These are phyloP conservation scores for Geranomyces variabilis DNA, from an alignment of 192 early-diverging fungal genomes.

Conservation along the genomic window DNA sequence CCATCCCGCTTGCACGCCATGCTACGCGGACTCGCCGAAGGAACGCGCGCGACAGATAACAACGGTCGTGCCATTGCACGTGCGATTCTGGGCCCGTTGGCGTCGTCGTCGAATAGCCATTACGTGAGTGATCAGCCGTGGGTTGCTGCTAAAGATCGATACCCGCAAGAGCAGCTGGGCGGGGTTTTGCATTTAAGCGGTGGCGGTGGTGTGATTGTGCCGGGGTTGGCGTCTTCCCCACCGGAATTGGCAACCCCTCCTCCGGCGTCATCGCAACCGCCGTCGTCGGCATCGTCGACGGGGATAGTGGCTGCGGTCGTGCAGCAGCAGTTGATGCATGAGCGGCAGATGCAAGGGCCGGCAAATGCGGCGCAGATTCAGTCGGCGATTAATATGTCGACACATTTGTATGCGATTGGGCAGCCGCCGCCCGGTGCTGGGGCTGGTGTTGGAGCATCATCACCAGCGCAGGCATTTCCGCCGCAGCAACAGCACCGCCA, in stretches of 20 bases:
- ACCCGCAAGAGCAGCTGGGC: not conserved
- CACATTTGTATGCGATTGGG: not conserved
- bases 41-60: not conserved
- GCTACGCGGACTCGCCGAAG: constrained; percentile 17
- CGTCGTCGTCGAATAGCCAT: not conserved
- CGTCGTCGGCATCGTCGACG: not conserved
- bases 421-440: not conserved
- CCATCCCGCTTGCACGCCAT: constrained; percentile 30
- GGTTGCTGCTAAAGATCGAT: not conserved
- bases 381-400: not conserved
- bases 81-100: not conserved
- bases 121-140: not conserved
- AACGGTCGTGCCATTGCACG: not conserved
- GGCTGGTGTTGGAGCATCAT: no score
- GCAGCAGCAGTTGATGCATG: no score
- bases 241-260: no score
- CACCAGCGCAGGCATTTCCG: not conserved
- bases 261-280: no score
- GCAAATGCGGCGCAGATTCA: not conserved
- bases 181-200: no score
- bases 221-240: no score
- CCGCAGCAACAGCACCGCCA: constrained; percentile 5
- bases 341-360: not conserved
- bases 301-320: not conserved
- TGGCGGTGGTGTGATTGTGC: no score